phyloP scores from a whole-genome alignment of 1,284 basidiomycete species.

The Tremellales sp. region DNA sequence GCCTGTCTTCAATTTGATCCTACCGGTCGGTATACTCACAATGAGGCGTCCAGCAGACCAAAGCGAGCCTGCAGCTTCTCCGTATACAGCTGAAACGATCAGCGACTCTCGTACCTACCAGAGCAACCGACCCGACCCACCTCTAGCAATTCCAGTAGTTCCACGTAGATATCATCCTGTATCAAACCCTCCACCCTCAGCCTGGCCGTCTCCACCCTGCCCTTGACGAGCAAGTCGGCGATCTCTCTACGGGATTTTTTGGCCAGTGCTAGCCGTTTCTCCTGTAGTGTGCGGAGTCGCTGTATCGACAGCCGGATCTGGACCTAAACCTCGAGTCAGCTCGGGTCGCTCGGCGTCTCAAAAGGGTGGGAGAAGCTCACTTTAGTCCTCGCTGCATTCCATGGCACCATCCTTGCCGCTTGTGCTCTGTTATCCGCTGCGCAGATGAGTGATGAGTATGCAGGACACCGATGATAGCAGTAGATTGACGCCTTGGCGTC shows the following conservation, averaged over 20 bases:
- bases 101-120: background rate
- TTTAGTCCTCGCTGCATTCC: conserved; percentile 33
- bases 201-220: conserved; percentile 43
- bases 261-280: conserved; percentile 89
- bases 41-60: conserved; percentile 66
- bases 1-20: background rate
- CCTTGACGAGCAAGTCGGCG: conserved; percentile 47
- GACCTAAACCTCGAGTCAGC: conserved; percentile 23
- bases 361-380: conserved; percentile 1
- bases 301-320: conserved; percentile 69
- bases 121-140: conserved; percentile 20
- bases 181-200: conserved; percentile 46
- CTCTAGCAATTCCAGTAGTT: conserved; percentile 85
- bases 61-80: conserved; percentile 91
- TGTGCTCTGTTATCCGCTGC: too few relatives aligned
- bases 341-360: background rate
- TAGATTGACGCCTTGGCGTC: too few relatives aligned
- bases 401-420: conserved; percentile 34
- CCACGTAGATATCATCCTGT: conserved; percentile 52
- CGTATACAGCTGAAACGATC: conserved; percentile 64
- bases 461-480: too few relatives aligned
- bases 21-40: conserved; percentile 16
- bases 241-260: conserved; percentile 56
- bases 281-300: conserved; percentile 79
- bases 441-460: too few relatives aligned